Evolutionary conservation across 2,329 filamentous ascomycete genomes (phyloP), one percentile per base, ranked within the genome.

Genomic region (Pseudopithomyces maydicus): DNA sequence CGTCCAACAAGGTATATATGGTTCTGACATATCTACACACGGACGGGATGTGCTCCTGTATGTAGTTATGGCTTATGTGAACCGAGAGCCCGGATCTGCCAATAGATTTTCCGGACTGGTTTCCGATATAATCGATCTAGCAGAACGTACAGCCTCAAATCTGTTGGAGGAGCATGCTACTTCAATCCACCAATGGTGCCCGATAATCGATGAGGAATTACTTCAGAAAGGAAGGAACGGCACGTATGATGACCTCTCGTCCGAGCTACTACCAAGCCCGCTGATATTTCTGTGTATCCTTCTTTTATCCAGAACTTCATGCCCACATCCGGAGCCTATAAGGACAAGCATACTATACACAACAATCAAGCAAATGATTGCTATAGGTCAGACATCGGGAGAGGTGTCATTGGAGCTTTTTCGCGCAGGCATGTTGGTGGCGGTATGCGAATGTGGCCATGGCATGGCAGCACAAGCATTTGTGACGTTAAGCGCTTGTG

Each of bases 111-210:
- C 54, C 2, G 47, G 54, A 22, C 20, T 63, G 8, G 41, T 61
- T 3, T 54, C 33, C 19, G 46, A 58, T 6, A 39, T 58, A 12
- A 39, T 60, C 11, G 55, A 52, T 19, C 26, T 50, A 4, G 48
- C 55, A 12, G 53, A 57, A 14, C 45, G 59, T 19, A 44, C 54
- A 19, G 10, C 62, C 10, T 17, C 44, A 1, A 20, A 22, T 23
- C 42, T 49, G 14, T 33, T 64, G 11, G 51, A 39, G 11, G 55
- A 64, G 29, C 58, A 60, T 38, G 59, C 57, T 6, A 52, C 62
- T 12, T 57, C 58, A 32, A 55, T 64, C 14, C 57, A 62, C 29
- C 59, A 64, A 45, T 64, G 59, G 62, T 60, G 59, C 54, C 62
- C 59, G 26, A 50, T 64, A n/a, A 36, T 60, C 8, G 39, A 38